Percentiles rank a stretch among this genome's conserved stretches.
phyloP scores from a whole-genome alignment of 2,329 filamentous ascomycete species.

The Tolypocladium tropicale region DNA sequence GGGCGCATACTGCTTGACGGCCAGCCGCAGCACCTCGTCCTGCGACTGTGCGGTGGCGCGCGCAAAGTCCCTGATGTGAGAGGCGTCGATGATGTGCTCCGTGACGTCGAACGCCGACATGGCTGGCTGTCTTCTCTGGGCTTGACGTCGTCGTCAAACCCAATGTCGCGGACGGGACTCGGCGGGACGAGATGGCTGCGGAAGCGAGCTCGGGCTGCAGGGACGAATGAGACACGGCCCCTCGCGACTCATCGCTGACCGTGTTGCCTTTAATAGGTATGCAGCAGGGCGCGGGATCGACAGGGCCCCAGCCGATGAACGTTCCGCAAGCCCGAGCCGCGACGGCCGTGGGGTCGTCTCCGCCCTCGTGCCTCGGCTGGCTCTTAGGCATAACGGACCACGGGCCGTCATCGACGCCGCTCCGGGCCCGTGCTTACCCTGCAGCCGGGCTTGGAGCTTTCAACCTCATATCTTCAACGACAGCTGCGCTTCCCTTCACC shows the following conservation, averaged over 20 bases:
- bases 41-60: conserved; percentile 61
- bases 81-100: conserved; percentile 62
- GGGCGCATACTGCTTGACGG: conserved; percentile 83
- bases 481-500: neutral
- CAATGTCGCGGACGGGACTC: neutral
- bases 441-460: neutral
- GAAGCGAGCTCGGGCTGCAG: neutral
- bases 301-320: too few species aligned
- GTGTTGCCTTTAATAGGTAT: too few species aligned
- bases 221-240: neutral
- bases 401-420: neutral
- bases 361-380: neutral
- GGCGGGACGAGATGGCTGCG: neutral
- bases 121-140: neutral
- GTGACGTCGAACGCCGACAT: conserved; percentile 46
- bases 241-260: neutral
- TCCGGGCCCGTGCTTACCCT: neutral
- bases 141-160: neutral
- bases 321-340: too few species aligned
- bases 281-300: too few species aligned
- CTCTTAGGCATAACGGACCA: too few species aligned
- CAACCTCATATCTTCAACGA: neutral
- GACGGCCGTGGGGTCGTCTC: neutral
- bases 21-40: conserved; percentile 62
- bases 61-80: conserved; percentile 76